Percentiles rank a stretch among this genome's conserved stretches.
phyloP scores from a whole-genome alignment of 1,284 basidiomycete species.

The Macrocystidia cucumis region DNA sequence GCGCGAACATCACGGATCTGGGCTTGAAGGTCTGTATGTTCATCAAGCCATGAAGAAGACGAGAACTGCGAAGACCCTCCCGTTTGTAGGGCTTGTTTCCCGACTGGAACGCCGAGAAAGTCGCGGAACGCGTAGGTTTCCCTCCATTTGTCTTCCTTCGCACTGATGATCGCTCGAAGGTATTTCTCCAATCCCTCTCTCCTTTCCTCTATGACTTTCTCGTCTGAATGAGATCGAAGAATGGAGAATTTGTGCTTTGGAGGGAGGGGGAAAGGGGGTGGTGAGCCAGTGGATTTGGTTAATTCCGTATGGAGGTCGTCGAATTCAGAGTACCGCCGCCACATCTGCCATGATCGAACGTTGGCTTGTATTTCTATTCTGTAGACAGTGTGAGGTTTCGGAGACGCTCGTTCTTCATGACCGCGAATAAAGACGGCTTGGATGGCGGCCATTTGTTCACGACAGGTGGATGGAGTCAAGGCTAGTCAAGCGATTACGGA shows the following conservation, averaged over 20 bases:
- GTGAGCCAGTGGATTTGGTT: slow-evolving; percentile 57
- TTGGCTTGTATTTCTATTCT: slow-evolving; percentile 75
- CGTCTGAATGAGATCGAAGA: slow-evolving; percentile 40
- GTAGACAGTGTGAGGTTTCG: slow-evolving; percentile 77
- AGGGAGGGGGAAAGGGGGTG: slow-evolving; percentile 73
- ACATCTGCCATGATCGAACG: slow-evolving; percentile 88
- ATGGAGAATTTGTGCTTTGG: slow-evolving; percentile 74
- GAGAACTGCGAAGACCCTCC: slow-evolving; percentile 47
- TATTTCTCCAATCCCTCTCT: slow-evolving; percentile 75
- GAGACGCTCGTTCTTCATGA: slow-evolving; percentile 56
- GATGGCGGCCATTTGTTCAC: slow-evolving; percentile 60
- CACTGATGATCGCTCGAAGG: slow-evolving; percentile 76
- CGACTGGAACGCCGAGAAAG: slow-evolving; percentile 79
- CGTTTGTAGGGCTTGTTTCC: slow-evolving; percentile 34
- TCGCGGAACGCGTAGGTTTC: slow-evolving; percentile 74
- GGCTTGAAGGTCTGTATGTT: slow-evolving; percentile 71
- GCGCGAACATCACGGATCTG: slow-evolving; percentile 75
- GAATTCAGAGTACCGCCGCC: slow-evolving; percentile 93
- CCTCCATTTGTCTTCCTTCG: slow-evolving; percentile 80
- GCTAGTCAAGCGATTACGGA: too few relatives aligned
- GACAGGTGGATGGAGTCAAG: neutral
- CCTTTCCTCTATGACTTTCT: slow-evolving; percentile 65
- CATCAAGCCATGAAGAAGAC: slow-evolving; percentile 76
- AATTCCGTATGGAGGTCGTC: slow-evolving; percentile 80
- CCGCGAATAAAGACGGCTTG: slow-evolving; percentile 65